A percentile compares a stretch with the other conserved stretches of the same genome.
Evolutionary conservation across 2,329 filamentous ascomycete genomes (phyloP).

Genomic region (Alternaria sp.): DNA sequence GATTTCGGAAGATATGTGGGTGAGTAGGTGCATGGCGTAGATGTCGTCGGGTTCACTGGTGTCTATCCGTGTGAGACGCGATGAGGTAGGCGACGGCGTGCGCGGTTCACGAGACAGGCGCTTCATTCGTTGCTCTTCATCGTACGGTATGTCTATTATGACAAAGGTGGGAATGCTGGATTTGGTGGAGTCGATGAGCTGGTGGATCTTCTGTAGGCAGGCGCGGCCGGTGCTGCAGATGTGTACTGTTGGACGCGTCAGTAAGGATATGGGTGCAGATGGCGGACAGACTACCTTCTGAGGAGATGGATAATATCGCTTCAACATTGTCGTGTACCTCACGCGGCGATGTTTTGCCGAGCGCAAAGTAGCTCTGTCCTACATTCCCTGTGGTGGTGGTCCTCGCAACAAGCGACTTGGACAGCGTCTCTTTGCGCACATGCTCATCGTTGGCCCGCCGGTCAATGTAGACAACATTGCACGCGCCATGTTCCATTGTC

Average conservation of each 20-base stretch:
- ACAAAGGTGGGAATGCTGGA: constrained; percentile 51
- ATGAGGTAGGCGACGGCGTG: constrained; percentile 52
- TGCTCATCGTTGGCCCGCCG: constrained; percentile 53
- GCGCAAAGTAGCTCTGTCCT: constrained; percentile 48
- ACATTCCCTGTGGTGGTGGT: constrained; percentile 46
- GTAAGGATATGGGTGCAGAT: background rate
- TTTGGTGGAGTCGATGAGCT: constrained; percentile 45
- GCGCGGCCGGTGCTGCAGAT: constrained; percentile 52
- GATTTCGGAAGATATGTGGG: constrained; percentile 54
- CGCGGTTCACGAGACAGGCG: constrained; percentile 54
- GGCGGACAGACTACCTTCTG: constrained; percentile 46
- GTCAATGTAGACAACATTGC: constrained; percentile 57
- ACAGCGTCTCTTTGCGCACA: constrained; percentile 49
- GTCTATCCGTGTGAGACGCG: constrained; percentile 42
- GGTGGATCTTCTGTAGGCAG: constrained; percentile 49
- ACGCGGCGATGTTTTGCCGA: constrained; percentile 40
- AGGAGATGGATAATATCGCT: constrained; percentile 52
- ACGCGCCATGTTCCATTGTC: constrained; percentile 56
- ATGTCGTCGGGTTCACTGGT: constrained; percentile 52
- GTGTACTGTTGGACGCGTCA: constrained; percentile 45
- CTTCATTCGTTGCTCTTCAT: constrained; percentile 53
- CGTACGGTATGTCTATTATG: constrained; percentile 55
- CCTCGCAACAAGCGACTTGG: constrained; percentile 44
- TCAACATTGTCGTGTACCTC: constrained; percentile 53
- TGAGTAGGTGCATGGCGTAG: constrained; percentile 55